Evolutionary conservation across 208 protist species (phyloP).

Genomic region (Acanthamoeba sp.): DNA sequence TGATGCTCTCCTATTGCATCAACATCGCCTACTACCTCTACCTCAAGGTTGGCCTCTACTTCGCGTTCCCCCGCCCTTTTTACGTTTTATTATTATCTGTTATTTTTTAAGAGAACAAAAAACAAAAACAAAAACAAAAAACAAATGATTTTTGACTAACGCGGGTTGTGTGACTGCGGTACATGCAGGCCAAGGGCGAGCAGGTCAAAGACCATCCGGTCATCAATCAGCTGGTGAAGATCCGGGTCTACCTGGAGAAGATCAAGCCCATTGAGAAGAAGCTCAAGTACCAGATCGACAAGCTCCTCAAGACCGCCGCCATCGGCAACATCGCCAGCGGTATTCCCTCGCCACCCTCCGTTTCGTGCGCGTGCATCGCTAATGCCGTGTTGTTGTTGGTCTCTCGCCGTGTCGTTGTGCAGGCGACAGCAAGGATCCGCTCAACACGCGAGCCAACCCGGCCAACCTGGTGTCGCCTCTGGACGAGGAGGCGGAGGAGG

Average conservation of each 20-base stretch:
- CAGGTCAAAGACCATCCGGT: slow-evolving; percentile 95
- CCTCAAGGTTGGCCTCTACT: slow-evolving; percentile 87
- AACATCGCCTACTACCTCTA: slow-evolving; percentile 96
- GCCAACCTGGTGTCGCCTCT: slow-evolving; percentile 30
- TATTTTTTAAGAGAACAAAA: no score
- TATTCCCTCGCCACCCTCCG: not conserved
- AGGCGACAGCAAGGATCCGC: slow-evolving; percentile 15
- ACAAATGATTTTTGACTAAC: no score
- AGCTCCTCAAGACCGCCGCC: slow-evolving; percentile 89
- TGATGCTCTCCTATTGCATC: slow-evolving; percentile 97
- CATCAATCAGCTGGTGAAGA: slow-evolving; percentile 94
- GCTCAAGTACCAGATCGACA: slow-evolving; percentile 96
- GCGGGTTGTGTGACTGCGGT: not conserved
- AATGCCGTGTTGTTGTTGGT: not conserved
- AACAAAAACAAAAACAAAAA: no score
- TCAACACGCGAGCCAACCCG: slow-evolving; percentile 38
- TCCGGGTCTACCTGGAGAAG: slow-evolving; percentile 96
- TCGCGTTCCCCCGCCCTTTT: no score
- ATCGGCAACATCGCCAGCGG: slow-evolving; percentile 56
- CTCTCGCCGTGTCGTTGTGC: not conserved
- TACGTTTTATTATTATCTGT: no score
- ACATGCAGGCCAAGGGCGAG: slow-evolving; percentile 89
- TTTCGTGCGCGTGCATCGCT: not conserved
- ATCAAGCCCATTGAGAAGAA: slow-evolving; percentile 96
- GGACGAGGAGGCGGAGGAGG: slow-evolving; percentile 38